Evolutionary conservation across 1,284 basidiomycete species (phyloP).

Genomic region (Moesziomyces sp.): DNA sequence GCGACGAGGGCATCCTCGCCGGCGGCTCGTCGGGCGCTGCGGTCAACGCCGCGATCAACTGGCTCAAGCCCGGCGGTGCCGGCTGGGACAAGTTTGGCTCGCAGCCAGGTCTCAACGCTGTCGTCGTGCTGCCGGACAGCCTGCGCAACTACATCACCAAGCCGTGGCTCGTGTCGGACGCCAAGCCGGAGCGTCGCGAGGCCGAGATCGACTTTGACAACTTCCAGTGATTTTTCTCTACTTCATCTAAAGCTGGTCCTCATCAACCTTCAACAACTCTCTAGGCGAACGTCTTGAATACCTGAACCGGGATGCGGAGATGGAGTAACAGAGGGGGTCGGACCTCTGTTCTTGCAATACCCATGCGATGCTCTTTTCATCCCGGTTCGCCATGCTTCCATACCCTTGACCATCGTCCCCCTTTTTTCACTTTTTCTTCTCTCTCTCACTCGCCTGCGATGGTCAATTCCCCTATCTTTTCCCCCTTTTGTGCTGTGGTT

Average conservation of each 20-base stretch:
- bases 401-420: conserved; percentile 31
- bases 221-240: conserved; percentile 18
- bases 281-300: conserved; percentile 50
- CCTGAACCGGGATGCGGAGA: conserved; percentile 50
- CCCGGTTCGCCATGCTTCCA: conserved; percentile 26
- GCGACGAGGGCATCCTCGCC: conserved; percentile 85
- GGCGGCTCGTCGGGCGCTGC: conserved; percentile 92
- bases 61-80: conserved; percentile 75
- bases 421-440: conserved; percentile 1
- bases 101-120: conserved; percentile 83
- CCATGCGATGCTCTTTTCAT: conserved; percentile 57
- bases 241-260: too few relatives aligned
- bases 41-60: conserved; percentile 80
- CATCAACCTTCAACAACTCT: conserved; percentile 1
- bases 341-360: conserved; percentile 56
- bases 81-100: conserved; percentile 76
- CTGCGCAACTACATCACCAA: conserved; percentile 97
- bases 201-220: conserved; percentile 49
- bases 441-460: conserved; percentile 6
- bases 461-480: conserved; percentile 13
- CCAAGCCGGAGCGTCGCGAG: conserved; percentile 41
- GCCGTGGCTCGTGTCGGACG: conserved; percentile 65
- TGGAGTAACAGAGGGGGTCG: conserved; percentile 57
- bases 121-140: conserved; percentile 88
- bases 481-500: conserved; percentile 13